Base-by-base conservation (phyloP, 192 early-diverging fungal genomes). In the Gonapodya prolifera region DNA sequence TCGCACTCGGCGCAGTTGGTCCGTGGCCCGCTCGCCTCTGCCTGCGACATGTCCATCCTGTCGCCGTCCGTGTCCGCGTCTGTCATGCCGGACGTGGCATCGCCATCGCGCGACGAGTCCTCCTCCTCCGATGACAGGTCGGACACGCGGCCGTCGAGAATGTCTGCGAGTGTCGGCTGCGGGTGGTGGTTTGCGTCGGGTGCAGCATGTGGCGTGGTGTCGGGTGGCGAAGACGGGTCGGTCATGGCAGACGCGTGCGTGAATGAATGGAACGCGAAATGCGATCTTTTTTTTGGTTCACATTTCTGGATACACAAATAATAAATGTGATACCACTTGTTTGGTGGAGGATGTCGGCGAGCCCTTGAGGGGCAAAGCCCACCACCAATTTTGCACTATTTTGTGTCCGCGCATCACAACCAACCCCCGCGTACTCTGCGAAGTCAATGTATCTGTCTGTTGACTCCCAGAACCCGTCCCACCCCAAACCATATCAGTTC, bases 1-100 rank as follows among this genome's bases (percentile, higher is more conserved):
- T 73, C 71, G 71, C 71, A 73, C 71, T 73, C 71, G 18, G 71
- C 71, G 31, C 71, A 73, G 18, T 30, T 73, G 8, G 8, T 29
- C 31, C 32, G 8, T 2, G 18, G 18, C 31, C 23, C 45, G 45
- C 23, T 61, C 23, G 45, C 45, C 45, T 61, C 8, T 23, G 45
- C 8, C 8, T 23, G 45, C 8, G 45, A 61, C 45, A 61, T 61
- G 45, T 61, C 45, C 45, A 61, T 61, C 45, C 8, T 23, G 45
- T 61, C 45, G 8, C 45, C 45, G 45, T 61, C 45, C 45, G 45
- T 61, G 45, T 61, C 45, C 45, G 45, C 45, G 23, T 61, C 45
- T 61, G 8, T 23, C 8, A 61, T 61, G 45, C 23, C 45, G 45
- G 8, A 61, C 8, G 45, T 8, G 8, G 8, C 45, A 23, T 61